Evolutionary conservation across 192 early-diverging fungal genomes (phyloP), one percentile per base, ranked within the genome.

Genomic region (Backusella luteola): DNA sequence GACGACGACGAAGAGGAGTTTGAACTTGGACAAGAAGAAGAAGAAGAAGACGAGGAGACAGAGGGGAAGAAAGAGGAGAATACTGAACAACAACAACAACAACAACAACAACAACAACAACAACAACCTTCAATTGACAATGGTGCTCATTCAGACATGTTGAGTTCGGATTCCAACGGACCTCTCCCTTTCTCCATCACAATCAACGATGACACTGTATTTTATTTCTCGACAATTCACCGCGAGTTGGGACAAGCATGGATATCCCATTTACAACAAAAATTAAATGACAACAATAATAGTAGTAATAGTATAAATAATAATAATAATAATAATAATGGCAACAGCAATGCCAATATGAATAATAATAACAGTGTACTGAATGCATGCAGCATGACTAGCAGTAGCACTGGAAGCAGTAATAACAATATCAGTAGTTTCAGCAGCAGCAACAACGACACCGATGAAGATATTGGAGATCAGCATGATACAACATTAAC

Each of bases 401-500:
- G 53, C n/a, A 75, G 66, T 66, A 42, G 74, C 8, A 42, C 39
- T 35, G 66, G 41, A 32, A 44, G 23, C 11, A 71, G 23, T 34
- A 36, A n/a, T 32, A 29, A 14, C 32, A 21, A 34, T 32, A 34
- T 46, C 12, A 19, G 21, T 19, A 36, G 35, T 6, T 34, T 35
- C 8, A 36, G 35, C 36, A 68, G 29, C 15, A 34, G 35, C n/a
- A 44, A 70, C 41, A 44, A 71, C 17, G 41, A 49, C 19, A 41
- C 17, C 17, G 9, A 29, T 29, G 70, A 49, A 6, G 29, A 29
- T 29, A 1, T 11, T 29, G 42, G 59, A 34, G 42, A 69, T 56
- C 52, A 78, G 75, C 63, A 88, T 84, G 66, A 81, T 12, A 68
- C 63, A 34, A 87, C 89, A 6, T 81, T 92, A 11, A 85, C 92